Percentiles rank a stretch among this genome's conserved stretches.
Conservation (phyloP, 2,329 filamentous ascomycete genomes). For the Microsporum canis region DNA sequence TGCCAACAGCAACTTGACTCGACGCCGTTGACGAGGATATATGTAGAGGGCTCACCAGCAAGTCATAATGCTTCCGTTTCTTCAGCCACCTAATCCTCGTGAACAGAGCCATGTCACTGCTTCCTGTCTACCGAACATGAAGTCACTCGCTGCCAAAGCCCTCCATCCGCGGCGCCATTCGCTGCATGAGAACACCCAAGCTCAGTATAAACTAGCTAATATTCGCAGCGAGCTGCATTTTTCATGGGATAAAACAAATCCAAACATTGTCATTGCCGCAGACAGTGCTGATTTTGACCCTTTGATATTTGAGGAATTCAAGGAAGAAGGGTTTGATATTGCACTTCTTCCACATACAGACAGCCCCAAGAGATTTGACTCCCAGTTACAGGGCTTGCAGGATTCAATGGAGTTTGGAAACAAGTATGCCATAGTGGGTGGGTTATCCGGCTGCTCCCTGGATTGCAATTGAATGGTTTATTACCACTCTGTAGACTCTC, state of each 20-base stretch:
- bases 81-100: not conserved
- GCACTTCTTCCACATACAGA: slow-evolving; percentile 47
- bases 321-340: slow-evolving; percentile 48
- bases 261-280: slow-evolving; percentile 33
- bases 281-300: slow-evolving; percentile 10
- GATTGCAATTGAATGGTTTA: not conserved
- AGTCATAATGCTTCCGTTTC: not conserved
- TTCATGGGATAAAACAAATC: slow-evolving; percentile 66
- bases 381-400: slow-evolving; percentile 40
- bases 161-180: slow-evolving; percentile 2
- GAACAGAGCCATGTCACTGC: not conserved
- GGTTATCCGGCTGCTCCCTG: slow-evolving; percentile 8
- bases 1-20: too few species aligned
- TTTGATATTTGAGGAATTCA: slow-evolving; percentile 9
- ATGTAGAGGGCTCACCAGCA: not conserved
- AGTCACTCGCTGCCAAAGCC: not conserved
- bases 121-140: not conserved
- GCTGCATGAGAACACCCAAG: not conserved
- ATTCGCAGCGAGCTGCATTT: slow-evolving; percentile 31
- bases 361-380: slow-evolving; percentile 40
- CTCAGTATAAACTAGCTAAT: not conserved
- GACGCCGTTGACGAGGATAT: too few species aligned
- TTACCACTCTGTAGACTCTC: not conserved
- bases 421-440: slow-evolving; percentile 53
- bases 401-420: slow-evolving; percentile 47